Base-by-base conservation (phyloP, 306 rosid genomes). In the Lathyrus aphaca region DNA sequence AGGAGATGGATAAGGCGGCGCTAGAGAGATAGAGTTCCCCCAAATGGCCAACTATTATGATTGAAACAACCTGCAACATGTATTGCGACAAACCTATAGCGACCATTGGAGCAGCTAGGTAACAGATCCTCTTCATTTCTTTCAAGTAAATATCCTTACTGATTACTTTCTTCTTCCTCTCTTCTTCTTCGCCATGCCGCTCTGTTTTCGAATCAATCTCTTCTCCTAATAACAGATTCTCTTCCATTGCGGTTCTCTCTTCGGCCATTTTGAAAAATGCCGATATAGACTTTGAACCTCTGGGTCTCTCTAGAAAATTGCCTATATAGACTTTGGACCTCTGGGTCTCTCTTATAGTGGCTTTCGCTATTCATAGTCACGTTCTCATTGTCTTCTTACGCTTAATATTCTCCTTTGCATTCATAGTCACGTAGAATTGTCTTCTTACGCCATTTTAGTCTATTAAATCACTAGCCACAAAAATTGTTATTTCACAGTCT, bases 11-110 rank as follows among this genome's bases (percentile, higher is more conserved):
- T 4, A 88, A 69, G 67, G 88, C 63, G 29, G 88, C 54, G 72
- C 88, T 71, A 18, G 94, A 72, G 75, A 85, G 90, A 62, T 87
- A 74, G 11, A 88, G 90, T 49, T 83, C 77, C 19, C 82, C 77
- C 0, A 83, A 70, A 29, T 89, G 89, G 46, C 92, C 96, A n/a
- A 78, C 82, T 71, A 86, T 77, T 87, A 86, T 86, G 5, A 55
- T 72, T 1, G 96, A 67, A 32, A 84, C 73, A 17, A 75, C 69
- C 61, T 83, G 85, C 65, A 86, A 72, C 66, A 86, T 9, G 50
- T 46, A 84, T 16, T 86, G 91, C 1, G 96, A 79, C 0, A 69
- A 66, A 7, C 46, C 16, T 6, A 80, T 86, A 6, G 80, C 80
- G 66, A 86, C 79, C 80, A 86, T 57, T 0, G 92, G 96, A 3